phyloP scores from a whole-genome alignment of 164 flowering plant genomes.

The Akebia trifoliata region DNA sequence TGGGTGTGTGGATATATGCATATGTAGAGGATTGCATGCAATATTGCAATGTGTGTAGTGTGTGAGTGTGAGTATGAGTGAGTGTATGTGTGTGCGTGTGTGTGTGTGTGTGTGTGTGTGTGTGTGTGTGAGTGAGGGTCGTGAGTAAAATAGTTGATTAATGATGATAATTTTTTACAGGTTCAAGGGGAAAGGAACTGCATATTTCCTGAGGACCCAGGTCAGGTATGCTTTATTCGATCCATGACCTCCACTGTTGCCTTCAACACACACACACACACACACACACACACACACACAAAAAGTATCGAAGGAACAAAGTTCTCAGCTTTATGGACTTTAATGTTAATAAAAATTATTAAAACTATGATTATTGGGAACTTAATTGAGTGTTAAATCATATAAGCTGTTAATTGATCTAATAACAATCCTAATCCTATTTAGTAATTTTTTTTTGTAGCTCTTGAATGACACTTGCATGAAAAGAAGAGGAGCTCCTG shows the following conservation, averaged over 20 bases:
- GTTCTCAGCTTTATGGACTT: slow-evolving; percentile 30
- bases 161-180: slow-evolving; percentile 21
- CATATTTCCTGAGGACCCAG: slow-evolving; percentile 86
- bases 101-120: neutral
- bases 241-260: slow-evolving; percentile 28
- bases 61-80: too few relatives aligned
- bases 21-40: too few relatives aligned
- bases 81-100: too few relatives aligned
- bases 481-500: slow-evolving; percentile 53
- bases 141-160: neutral
- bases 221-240: slow-evolving; percentile 82
- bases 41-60: too few relatives aligned
- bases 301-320: slow-evolving; percentile 22
- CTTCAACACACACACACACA: too few relatives aligned
- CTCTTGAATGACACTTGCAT: slow-evolving; percentile 57
- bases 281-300: too few relatives aligned
- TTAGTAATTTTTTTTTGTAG: slow-evolving; percentile 24
- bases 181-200: slow-evolving; percentile 68
- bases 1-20: too few relatives aligned
- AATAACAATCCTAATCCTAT: slow-evolving; percentile 11
- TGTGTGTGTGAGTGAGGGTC: slow-evolving; percentile 5
- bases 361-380: slow-evolving; percentile 13
- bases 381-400: slow-evolving; percentile 10
- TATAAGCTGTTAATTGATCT: neutral
- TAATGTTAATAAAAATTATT: neutral